Conservation (phyloP, 768 basidiomycete genomes). For the Tylopilus plumbeoviolaceoides region DNA sequence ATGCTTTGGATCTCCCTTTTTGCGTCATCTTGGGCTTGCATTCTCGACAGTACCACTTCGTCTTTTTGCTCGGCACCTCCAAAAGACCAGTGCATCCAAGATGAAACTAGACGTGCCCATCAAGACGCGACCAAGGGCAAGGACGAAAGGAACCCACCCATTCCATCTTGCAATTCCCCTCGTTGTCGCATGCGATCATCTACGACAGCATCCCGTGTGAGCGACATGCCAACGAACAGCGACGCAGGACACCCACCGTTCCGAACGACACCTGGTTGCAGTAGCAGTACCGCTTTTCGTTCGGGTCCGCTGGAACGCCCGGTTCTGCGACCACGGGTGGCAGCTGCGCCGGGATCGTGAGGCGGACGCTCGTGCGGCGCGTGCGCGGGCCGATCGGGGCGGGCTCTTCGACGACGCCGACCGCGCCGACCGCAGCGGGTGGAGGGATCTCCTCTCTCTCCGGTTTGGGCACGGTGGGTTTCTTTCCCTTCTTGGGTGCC, state of each 20-base stretch:
- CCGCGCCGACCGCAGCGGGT: background rate
- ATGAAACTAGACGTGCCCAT: slow-evolving; percentile 54
- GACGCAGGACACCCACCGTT: slow-evolving; percentile 45
- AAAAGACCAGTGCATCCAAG: slow-evolving; percentile 60
- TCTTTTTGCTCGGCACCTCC: slow-evolving; percentile 50
- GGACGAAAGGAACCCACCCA: slow-evolving; percentile 57
- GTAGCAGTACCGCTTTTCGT: slow-evolving; percentile 71
- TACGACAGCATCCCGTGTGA: slow-evolving; percentile 21
- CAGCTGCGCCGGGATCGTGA: slow-evolving; percentile 35
- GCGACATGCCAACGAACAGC: background rate
- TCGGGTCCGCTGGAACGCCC: slow-evolving; percentile 33
- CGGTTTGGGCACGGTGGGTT: slow-evolving; percentile 8
- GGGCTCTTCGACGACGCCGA: slow-evolving; percentile 8
- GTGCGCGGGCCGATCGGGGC: slow-evolving; percentile 8
- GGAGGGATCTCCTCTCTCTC: slow-evolving; percentile 18
- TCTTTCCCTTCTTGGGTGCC: slow-evolving; percentile 23
- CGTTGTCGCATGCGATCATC: slow-evolving; percentile 88
- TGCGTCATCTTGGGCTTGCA: slow-evolving; percentile 42
- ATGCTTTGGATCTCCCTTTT: slow-evolving; percentile 32
- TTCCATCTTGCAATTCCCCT: slow-evolving; percentile 60
- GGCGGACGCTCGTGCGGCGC: slow-evolving; percentile 28
- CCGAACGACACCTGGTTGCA: slow-evolving; percentile 80
- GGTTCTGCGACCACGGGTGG: slow-evolving; percentile 17
- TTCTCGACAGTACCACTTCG: slow-evolving; percentile 70
- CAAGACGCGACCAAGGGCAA: background rate